These are phyloP conservation scores for Paratinospora sagittata DNA, from an alignment of 164 flowering plant genomes.

Conservation along the genomic window DNA sequence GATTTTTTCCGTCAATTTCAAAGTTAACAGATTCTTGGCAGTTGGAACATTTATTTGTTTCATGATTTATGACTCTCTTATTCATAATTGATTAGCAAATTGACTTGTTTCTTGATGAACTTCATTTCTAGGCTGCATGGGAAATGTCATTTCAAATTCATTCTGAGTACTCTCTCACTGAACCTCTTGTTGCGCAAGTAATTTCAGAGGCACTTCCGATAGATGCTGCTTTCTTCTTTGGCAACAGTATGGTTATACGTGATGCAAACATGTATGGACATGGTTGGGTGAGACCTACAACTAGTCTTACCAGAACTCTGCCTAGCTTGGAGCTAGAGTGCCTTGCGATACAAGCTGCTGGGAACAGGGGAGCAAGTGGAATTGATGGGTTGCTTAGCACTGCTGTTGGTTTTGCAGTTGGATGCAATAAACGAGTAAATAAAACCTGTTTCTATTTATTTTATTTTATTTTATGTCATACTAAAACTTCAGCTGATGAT, in stretches of 20 bases:
- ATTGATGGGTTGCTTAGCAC: constrained; percentile 97
- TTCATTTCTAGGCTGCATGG: constrained; percentile 51
- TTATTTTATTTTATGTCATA: not conserved
- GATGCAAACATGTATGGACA: constrained; percentile 79
- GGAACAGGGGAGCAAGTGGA: constrained; percentile 96
- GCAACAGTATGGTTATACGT: constrained; percentile 92
- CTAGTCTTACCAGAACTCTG: constrained; percentile 18
- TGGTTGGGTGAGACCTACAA: constrained; percentile 31
- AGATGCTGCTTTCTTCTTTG: constrained; percentile 69
- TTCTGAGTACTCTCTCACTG: constrained; percentile 55
- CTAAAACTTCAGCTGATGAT: not conserved
- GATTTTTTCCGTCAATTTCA: not conserved
- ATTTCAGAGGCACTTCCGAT: constrained; percentile 47
- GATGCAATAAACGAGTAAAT: constrained; percentile 73
- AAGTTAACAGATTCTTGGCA: not conserved
- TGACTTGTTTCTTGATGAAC: not conserved
- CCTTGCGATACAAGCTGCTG: constrained; percentile 47
- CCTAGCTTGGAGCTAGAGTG: constrained; percentile 33
- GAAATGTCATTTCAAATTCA: constrained; percentile 62
- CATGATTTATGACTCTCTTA: not conserved
- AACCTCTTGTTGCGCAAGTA: constrained; percentile 70
- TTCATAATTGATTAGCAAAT: not conserved
- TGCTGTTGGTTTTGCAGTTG: constrained; percentile 85
- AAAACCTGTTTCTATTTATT: too few species aligned
- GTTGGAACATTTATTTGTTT: not conserved